A percentile compares a stretch with the other conserved stretches of the same genome.
Conservation (phyloP, 73 alveolate species). For the Breviolum minutum region DNA sequence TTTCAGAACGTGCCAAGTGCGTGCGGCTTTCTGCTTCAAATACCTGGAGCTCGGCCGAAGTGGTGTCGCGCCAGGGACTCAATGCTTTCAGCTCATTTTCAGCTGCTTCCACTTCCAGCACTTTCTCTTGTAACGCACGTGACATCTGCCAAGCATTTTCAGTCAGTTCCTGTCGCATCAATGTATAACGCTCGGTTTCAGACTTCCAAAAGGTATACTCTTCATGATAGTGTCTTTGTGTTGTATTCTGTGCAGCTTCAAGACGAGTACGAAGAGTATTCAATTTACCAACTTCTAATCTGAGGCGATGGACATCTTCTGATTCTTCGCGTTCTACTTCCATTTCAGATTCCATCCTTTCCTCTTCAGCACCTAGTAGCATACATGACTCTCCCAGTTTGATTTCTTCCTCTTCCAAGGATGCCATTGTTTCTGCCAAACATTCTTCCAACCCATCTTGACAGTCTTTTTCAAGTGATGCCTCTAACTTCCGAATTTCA, state of each 20-base stretch:
- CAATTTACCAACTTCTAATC: conserved; percentile 12
- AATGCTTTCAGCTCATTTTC: neutral
- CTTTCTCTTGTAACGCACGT: neutral
- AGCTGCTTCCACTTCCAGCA: neutral
- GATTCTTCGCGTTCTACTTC: neutral
- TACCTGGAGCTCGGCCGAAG: neutral
- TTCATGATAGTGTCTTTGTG: neutral
- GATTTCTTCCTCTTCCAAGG: conserved; percentile 14
- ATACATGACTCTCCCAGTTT: conserved; percentile 23
- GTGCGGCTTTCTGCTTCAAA: neutral
- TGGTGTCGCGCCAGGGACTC: neutral
- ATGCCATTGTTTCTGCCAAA: neutral
- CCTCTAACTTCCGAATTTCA: neutral
- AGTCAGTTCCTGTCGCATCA: conserved; percentile 5
- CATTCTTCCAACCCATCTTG: neutral
- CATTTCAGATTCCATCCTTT: conserved; percentile 3
- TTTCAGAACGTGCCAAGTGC: neutral
- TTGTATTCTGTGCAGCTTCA: neutral
- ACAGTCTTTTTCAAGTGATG: neutral
- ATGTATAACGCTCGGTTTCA: neutral
- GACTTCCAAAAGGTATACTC: neutral
- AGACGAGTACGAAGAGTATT: conserved; percentile 34
- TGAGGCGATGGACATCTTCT: neutral
- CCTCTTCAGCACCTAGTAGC: neutral
- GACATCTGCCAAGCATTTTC: conserved; percentile 30